Conservation (phyloP, 2,329 filamentous ascomycete genomes). For the Cadophora malorum region DNA sequence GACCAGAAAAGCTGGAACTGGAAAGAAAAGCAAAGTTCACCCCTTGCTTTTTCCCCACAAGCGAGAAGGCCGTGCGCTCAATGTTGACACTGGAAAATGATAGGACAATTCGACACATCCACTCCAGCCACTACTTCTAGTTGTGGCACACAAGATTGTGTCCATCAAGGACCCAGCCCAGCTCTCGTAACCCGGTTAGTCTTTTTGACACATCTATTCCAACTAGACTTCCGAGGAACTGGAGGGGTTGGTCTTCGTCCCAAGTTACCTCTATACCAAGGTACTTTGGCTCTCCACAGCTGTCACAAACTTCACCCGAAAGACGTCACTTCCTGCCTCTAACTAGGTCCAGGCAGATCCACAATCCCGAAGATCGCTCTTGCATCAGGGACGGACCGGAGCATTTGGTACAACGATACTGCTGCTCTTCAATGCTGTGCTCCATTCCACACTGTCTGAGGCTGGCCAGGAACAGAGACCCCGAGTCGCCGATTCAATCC, state of each 20-base stretch:
- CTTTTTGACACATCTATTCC: not conserved
- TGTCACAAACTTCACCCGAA: not conserved
- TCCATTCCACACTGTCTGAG: not conserved
- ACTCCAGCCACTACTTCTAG: not conserved
- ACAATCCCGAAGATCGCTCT: constrained; percentile 4
- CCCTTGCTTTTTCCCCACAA: not conserved
- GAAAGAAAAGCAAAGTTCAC: not conserved
- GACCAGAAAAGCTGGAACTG: not conserved
- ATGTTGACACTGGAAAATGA: constrained; percentile 11
- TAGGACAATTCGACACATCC: constrained; percentile 2
- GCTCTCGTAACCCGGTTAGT: not conserved
- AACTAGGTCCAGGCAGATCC: not conserved
- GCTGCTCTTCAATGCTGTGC: not conserved
- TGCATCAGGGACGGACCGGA: constrained; percentile 2
- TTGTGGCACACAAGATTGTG: not conserved
- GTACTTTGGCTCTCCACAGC: not conserved
- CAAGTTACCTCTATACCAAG: not conserved
- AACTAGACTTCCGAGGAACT: not conserved
- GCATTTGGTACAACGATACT: not conserved
- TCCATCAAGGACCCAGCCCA: not conserved
- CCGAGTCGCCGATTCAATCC: constrained; percentile 14
- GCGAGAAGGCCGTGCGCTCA: constrained; percentile 8
- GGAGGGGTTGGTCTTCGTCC: not conserved
- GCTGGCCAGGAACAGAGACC: not conserved
- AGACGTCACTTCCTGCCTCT: not conserved